phyloP scores from a whole-genome alignment of 2,329 filamentous ascomycete species.

The Fusarium foetens region DNA sequence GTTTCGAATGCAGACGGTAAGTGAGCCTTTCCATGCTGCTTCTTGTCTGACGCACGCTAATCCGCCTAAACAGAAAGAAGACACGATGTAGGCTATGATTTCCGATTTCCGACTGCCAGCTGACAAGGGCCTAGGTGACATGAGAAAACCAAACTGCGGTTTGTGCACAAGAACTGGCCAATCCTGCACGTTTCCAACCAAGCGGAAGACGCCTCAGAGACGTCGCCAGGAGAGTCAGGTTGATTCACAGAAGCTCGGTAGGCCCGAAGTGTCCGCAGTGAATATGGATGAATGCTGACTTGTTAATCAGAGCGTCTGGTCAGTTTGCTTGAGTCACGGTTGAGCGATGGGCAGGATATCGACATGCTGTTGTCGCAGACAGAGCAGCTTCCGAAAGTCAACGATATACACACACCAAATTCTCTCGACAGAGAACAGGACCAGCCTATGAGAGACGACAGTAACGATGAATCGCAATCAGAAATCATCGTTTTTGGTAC shows the following conservation, averaged over 20 bases:
- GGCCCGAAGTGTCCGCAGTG: neutral
- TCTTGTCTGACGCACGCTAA: neutral
- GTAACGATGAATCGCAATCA: neutral
- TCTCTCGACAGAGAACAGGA: neutral
- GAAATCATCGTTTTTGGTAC: neutral
- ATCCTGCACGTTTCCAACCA: neutral
- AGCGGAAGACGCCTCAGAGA: neutral
- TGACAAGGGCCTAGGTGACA: neutral
- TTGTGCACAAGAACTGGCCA: neutral
- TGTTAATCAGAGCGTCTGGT: neutral
- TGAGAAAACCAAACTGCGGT: neutral
- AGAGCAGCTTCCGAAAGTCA: neutral
- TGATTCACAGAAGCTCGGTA: neutral
- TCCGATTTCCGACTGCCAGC: rapidly evolving
- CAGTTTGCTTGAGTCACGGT: neutral
- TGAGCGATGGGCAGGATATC: neutral
- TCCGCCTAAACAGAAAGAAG: neutral
- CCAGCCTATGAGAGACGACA: neutral
- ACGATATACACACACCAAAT: neutral
- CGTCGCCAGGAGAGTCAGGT: neutral
- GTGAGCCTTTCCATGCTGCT: rapidly evolving
- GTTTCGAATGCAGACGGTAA: neutral
- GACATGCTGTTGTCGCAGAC: neutral
- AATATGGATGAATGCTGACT: rapidly evolving
- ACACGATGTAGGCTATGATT: neutral